These are phyloP conservation scores for Fomitopsis serialis DNA, from an alignment of 768 basidiomycete species.

Conservation along the genomic window DNA sequence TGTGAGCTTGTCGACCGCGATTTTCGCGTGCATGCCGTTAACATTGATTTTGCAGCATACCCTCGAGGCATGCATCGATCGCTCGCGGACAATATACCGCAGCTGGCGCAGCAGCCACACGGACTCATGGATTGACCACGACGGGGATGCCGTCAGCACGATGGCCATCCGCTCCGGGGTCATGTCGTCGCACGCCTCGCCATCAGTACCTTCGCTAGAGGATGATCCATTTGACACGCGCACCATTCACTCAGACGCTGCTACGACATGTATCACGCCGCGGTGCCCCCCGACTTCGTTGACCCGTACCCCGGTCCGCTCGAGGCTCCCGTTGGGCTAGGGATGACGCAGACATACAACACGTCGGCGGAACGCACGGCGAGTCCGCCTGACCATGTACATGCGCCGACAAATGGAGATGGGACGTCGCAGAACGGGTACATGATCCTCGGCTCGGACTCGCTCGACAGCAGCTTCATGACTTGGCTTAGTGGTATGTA, in stretches of 20 bases:
- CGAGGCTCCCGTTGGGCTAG: not conserved
- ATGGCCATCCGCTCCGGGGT: slow-evolving; percentile 17
- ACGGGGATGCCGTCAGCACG: slow-evolving; percentile 17
- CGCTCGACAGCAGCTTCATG: slow-evolving; percentile 23
- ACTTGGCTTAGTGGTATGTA: slow-evolving; percentile 16
- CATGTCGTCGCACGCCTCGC: slow-evolving; percentile 1
- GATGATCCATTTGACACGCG: slow-evolving; percentile 18
- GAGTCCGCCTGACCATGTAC: not conserved
- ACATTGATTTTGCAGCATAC: slow-evolving; percentile 35
- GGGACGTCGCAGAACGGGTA: not conserved
- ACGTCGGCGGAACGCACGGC: slow-evolving; percentile 6
- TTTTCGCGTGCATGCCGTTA: not conserved
- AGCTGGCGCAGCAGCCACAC: slow-evolving; percentile 29
- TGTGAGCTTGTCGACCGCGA: slow-evolving; percentile 30
- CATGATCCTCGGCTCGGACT: slow-evolving; percentile 16
- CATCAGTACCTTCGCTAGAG: slow-evolving; percentile 2
- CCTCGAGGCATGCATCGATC: slow-evolving; percentile 49
- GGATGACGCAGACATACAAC: slow-evolving; percentile 5
- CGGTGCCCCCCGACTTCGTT: slow-evolving; percentile 6
- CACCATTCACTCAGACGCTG: slow-evolving; percentile 17
- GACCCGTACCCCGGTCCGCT: not conserved
- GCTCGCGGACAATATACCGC: slow-evolving; percentile 40
- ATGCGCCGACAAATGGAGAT: not conserved
- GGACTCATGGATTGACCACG: not conserved
- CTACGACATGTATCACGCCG: slow-evolving; percentile 16